A percentile compares a stretch with the other conserved stretches of the same genome.
Conservation (phyloP, 176 grass and related monocot genomes). For the Puccinellia tenuiflora region DNA sequence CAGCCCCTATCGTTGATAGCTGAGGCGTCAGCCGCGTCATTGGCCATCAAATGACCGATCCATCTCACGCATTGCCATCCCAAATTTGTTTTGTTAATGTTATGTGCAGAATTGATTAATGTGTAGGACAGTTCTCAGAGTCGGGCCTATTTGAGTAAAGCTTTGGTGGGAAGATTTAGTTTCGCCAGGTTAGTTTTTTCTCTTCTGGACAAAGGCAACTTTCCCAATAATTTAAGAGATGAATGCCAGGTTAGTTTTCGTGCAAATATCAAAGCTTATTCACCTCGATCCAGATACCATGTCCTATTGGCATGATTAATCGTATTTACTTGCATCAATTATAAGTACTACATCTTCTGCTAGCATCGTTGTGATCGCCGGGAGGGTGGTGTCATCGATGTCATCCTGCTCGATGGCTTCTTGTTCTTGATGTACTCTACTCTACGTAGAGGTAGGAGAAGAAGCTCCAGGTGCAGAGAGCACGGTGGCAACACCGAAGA, state of each 20-base stretch:
- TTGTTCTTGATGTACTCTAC: too few species aligned
- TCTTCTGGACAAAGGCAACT: too few species aligned
- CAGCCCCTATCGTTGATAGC: constrained; percentile 81
- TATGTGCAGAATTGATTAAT: background rate
- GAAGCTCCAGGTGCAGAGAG: too few species aligned
- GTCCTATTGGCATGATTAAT: background rate
- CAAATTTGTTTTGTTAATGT: background rate
- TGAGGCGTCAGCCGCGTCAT: constrained; percentile 59
- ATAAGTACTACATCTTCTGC: background rate
- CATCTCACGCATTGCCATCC: background rate
- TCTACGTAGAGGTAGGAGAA: too few species aligned
- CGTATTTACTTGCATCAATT: background rate
- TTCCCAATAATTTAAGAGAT: background rate
- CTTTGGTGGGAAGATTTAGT: background rate
- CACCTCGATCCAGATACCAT: too few species aligned
- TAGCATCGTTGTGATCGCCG: too few species aligned
- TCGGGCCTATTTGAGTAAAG: background rate
- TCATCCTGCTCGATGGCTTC: too few species aligned
- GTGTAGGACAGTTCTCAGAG: background rate
- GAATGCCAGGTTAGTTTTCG: background rate
- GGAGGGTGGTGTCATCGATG: too few species aligned
- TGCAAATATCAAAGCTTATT: background rate
- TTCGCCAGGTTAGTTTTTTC: background rate
- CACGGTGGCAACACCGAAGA: too few species aligned
- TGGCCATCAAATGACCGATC: constrained; percentile 41